These are phyloP conservation scores for Chaetomium olivaceum DNA, from an alignment of 2,329 filamentous ascomycete genomes.

Conservation along the genomic window DNA sequence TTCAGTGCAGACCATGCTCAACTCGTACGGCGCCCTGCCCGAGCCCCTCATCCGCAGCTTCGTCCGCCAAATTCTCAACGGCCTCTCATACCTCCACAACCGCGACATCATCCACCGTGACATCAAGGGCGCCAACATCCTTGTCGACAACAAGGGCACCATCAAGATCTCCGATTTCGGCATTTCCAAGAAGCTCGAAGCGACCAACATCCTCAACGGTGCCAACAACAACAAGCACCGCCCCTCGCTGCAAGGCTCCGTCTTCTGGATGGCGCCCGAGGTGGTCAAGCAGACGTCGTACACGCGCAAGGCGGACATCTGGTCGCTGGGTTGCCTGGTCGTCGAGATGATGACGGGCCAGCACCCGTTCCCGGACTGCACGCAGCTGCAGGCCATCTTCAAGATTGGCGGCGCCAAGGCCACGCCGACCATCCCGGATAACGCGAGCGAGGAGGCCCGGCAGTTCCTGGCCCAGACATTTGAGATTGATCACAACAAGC, in stretches of 20 bases:
- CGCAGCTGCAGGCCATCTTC: constrained; percentile 96
- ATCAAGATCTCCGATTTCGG: constrained; percentile 99
- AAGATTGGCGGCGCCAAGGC: constrained; percentile 91
- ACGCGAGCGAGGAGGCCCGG: constrained; percentile 80
- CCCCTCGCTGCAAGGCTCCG: constrained; percentile 88
- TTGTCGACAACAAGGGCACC: constrained; percentile 97
- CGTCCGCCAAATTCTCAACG: constrained; percentile 90
- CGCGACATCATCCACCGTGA: constrained; percentile 97
- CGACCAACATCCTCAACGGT: constrained; percentile 75
- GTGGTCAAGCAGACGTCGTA: constrained; percentile 98
- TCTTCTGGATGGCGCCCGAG: constrained; percentile 99
- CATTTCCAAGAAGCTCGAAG: constrained; percentile 96
- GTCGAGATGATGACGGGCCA: constrained; percentile 99
- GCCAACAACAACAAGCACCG: constrained; percentile 68
- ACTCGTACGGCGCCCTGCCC: constrained; percentile 92
- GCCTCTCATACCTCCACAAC: constrained; percentile 89
- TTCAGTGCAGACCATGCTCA: constrained; percentile 96
- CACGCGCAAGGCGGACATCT: constrained; percentile 97
- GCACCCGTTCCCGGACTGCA: constrained; percentile 95
- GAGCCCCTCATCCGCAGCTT: constrained; percentile 96
- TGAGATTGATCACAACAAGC: constrained; percentile 89
- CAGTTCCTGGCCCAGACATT: constrained; percentile 87
- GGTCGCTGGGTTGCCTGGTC: constrained; percentile 93
- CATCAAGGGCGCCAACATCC: constrained; percentile 98
- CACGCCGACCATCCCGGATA: constrained; percentile 83